A percentile compares a stretch with the other conserved stretches of the same genome.
Conservation (phyloP, 164 flowering plant species). For the Malania oleifera region DNA sequence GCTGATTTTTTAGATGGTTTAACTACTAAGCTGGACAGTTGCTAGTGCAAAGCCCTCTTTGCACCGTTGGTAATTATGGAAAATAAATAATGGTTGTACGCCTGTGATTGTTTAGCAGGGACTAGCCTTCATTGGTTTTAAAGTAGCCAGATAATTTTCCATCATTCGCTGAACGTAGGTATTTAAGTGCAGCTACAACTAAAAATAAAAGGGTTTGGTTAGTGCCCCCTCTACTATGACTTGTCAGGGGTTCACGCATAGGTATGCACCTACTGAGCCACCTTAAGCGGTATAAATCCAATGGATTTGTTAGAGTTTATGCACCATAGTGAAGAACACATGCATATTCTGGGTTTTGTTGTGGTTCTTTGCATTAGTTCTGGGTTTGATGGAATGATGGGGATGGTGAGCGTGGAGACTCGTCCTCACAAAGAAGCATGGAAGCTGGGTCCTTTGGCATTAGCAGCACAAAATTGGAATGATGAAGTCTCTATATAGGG, state of each 20-base stretch:
- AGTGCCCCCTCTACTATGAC: conserved; percentile 39
- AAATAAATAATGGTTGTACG: background rate
- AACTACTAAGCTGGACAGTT: conserved; percentile 5
- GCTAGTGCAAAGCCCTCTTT: background rate
- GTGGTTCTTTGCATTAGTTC: conserved; percentile 20
- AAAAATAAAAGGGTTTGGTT: conserved; percentile 7
- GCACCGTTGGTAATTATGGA: background rate
- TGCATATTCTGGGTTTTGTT: conserved; percentile 27
- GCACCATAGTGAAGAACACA: conserved; percentile 17
- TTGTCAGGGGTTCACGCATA: conserved; percentile 20
- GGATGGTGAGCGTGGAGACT: conserved; percentile 49
- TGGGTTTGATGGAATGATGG: conserved; percentile 22
- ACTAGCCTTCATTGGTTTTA: conserved; percentile 4
- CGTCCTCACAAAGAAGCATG: conserved; percentile 35
- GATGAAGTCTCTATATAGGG: conserved; percentile 35
- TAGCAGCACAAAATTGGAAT: conserved; percentile 38
- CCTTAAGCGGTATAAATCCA: conserved; percentile 19
- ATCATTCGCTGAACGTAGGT: background rate
- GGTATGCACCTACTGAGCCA: conserved; percentile 12
- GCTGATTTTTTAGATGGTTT: background rate
- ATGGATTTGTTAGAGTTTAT: background rate
- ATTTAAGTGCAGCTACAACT: conserved; percentile 31
- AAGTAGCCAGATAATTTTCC: background rate
- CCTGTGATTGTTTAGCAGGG: background rate
- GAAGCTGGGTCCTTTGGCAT: conserved; percentile 46